These are phyloP conservation scores for Penicillium corylophilum DNA, from an alignment of 2,329 filamentous ascomycete species.

Conservation along the genomic window DNA sequence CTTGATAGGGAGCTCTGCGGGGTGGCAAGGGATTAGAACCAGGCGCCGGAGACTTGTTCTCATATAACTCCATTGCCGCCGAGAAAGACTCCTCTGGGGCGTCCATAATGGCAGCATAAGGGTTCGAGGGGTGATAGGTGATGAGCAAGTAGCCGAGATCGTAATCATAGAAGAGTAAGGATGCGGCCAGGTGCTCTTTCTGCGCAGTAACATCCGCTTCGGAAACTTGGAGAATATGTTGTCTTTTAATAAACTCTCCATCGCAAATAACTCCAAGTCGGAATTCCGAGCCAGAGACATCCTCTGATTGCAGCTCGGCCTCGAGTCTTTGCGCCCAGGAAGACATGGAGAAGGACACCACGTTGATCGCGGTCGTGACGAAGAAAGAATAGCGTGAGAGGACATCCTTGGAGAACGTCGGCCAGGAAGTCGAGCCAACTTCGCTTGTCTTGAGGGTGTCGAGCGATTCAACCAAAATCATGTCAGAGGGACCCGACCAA, in stretches of 20 bases:
- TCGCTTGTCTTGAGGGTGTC: slow-evolving; percentile 36
- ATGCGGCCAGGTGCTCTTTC: slow-evolving; percentile 44
- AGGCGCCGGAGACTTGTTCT: slow-evolving; percentile 21
- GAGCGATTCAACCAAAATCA: slow-evolving; percentile 47
- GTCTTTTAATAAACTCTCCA: slow-evolving; percentile 49
- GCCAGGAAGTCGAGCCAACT: slow-evolving; percentile 40
- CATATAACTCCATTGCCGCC: slow-evolving; percentile 28
- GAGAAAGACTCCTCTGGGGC: slow-evolving; percentile 40
- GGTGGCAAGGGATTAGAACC: slow-evolving; percentile 31
- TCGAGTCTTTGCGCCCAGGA: slow-evolving; percentile 59
- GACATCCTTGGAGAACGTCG: slow-evolving; percentile 57
- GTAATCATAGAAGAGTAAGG: slow-evolving; percentile 56
- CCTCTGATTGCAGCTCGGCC: slow-evolving; percentile 54
- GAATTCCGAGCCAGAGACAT: slow-evolving; percentile 54
- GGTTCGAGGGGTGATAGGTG: slow-evolving; percentile 48
- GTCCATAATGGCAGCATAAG: slow-evolving; percentile 54
- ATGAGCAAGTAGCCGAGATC: slow-evolving; percentile 60
- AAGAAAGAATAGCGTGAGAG: slow-evolving; percentile 60
- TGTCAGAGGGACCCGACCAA: slow-evolving; percentile 41
- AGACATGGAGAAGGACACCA: slow-evolving; percentile 56
- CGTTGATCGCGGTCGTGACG: slow-evolving; percentile 54
- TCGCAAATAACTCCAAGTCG: slow-evolving; percentile 58
- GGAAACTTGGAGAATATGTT: slow-evolving; percentile 47
- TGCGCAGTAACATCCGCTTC: slow-evolving; percentile 27
- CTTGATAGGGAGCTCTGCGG: slow-evolving; percentile 44